Evolutionary conservation across 305 asterid species (phyloP).

Genomic region (Solanum hybrid): DNA sequence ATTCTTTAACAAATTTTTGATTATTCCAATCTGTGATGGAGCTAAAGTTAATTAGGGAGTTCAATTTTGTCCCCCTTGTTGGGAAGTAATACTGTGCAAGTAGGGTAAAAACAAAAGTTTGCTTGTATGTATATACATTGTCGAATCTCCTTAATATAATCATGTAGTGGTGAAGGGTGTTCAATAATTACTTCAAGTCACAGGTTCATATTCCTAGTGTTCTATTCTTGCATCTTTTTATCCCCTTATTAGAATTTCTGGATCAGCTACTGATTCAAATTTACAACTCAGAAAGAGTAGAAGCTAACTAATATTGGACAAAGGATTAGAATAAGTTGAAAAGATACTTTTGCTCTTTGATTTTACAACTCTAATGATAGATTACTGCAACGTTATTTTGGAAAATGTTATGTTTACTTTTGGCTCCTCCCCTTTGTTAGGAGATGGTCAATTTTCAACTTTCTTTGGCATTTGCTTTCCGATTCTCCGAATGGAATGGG

Average conservation of each 20-base stretch:
- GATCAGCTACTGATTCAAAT: neutral
- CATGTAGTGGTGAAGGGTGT: neutral
- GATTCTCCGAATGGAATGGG: slow-evolving; percentile 60
- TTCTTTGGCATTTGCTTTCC: slow-evolving; percentile 49
- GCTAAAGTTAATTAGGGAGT: neutral
- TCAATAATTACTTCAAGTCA: neutral
- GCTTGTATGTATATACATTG: neutral
- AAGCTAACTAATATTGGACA: neutral
- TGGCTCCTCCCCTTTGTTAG: slow-evolving; percentile 21
- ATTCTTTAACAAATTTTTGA: neutral
- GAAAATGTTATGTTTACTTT: slow-evolving; percentile 1
- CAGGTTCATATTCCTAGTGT: neutral
- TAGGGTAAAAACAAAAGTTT: neutral
- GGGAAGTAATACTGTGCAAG: neutral
- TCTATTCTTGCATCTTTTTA: neutral
- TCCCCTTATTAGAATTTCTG: neutral
- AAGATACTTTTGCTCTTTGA: neutral
- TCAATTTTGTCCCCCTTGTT: neutral
- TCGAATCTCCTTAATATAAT: neutral
- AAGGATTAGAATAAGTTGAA: neutral
- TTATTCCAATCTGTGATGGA: neutral
- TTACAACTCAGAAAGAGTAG: neutral
- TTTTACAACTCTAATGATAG: neutral
- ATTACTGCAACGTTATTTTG: neutral
- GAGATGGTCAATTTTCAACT: slow-evolving; percentile 28